Conservation (phyloP, 2,329 filamentous ascomycete genomes). For the Curvularia sp. region DNA sequence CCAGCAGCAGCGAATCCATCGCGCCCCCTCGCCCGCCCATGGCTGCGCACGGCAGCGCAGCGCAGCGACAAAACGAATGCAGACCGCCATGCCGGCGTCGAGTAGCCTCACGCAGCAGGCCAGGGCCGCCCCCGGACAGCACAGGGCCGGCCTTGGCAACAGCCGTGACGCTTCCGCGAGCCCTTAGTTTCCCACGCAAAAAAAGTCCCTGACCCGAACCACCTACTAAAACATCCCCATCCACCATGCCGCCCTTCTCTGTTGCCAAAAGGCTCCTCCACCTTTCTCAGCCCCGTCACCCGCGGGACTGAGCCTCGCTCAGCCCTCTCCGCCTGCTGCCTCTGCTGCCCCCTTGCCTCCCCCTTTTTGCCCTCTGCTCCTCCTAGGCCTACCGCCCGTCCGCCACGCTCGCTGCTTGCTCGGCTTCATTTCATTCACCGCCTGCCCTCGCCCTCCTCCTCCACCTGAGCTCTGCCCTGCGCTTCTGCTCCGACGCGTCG, state of each 20-base stretch:
- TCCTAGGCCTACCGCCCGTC: not conserved
- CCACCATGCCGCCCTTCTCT: conserved; percentile 50
- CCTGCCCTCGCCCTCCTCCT: conserved; percentile 24
- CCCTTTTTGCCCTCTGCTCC: conserved; percentile 3
- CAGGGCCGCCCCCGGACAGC: no score
- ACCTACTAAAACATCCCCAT: conserved; percentile 46
- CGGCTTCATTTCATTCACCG: conserved; percentile 40
- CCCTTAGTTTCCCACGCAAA: conserved; percentile 35
- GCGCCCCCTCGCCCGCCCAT: no score
- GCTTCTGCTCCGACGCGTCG: conserved; percentile 16
- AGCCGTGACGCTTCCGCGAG: conserved; percentile 12
- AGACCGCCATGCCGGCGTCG: no score
- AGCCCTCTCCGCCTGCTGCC: conserved; percentile 21
- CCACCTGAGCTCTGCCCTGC: conserved; percentile 22
- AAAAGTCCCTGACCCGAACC: conserved; percentile 41
- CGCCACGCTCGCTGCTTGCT: conserved; percentile 31
- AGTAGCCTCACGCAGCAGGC: no score
- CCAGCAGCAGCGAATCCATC: no score
- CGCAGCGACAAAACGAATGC: no score
- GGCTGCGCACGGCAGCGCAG: no score
- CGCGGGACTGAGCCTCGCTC: conserved; percentile 56
- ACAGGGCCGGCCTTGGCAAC: conserved; percentile 25
- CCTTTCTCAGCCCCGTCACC: conserved; percentile 58
- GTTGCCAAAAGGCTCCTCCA: conserved; percentile 52
- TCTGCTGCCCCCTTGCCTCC: conserved; percentile 15